Percentiles rank a stretch among this genome's conserved stretches.
Evolutionary conservation across 2,329 filamentous ascomycete species (phyloP).

Genomic region (Pseudogymnoascus sp.): DNA sequence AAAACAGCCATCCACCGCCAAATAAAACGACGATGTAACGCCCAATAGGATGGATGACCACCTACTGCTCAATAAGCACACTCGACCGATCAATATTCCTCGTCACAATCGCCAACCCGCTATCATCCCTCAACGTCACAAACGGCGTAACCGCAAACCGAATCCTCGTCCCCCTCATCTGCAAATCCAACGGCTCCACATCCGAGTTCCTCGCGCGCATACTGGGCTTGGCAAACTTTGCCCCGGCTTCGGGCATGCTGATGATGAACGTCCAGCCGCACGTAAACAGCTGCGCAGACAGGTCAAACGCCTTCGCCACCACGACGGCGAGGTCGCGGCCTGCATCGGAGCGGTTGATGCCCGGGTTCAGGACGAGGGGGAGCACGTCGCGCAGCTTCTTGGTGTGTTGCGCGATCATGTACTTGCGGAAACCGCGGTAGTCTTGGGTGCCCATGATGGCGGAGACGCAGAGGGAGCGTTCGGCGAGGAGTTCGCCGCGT

Average conservation of each 20-base stretch:
- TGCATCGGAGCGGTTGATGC: conserved; percentile 31
- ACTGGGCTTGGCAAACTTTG: conserved; percentile 41
- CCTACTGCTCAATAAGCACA: conserved; percentile 3
- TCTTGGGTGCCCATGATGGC: conserved; percentile 31
- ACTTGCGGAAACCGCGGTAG: conserved; percentile 23
- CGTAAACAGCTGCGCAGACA: conserved; percentile 42
- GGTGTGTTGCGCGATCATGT: conserved; percentile 18
- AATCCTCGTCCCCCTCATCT: conserved; percentile 45
- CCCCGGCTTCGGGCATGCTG: conserved; percentile 43
- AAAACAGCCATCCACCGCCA: background rate
- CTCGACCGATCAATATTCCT: background rate
- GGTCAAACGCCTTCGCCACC: conserved; percentile 36
- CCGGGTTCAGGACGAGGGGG: conserved; percentile 35
- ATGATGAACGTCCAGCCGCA: conserved; percentile 36
- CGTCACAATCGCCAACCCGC: conserved; percentile 11
- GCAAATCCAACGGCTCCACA: conserved; percentile 37
- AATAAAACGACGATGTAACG: background rate
- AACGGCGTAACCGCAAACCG: conserved; percentile 48
- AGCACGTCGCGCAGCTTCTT: conserved; percentile 37
- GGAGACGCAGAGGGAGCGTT: conserved; percentile 32
- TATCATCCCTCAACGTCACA: conserved; percentile 47
- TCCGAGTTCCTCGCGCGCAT: conserved; percentile 39
- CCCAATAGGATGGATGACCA: background rate
- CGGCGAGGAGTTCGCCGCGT: conserved; percentile 32
- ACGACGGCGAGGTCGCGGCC: conserved; percentile 33